Evolutionary conservation across 192 early-diverging fungal species (phyloP), one percentile per base, ranked within the genome.

Genomic region (Gryganskiella cystojenkinii): DNA sequence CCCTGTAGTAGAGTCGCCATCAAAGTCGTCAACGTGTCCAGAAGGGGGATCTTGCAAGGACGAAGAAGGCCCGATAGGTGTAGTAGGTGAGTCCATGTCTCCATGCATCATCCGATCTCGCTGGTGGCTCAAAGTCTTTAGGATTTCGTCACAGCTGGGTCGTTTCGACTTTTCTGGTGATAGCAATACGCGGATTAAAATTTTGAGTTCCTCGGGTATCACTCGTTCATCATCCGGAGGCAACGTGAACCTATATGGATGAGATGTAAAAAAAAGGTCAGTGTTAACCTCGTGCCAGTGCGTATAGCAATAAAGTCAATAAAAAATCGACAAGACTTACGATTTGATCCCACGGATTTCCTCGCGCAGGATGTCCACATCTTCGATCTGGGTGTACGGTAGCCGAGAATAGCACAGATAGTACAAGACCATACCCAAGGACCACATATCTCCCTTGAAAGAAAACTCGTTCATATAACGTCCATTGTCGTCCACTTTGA

Each of bases 371-470:
- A 88, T 56, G 75, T 99, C 97, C 24, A 99, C 92, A 65, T 99
- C 95, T 34, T 98, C 94, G 37, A 94, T 86, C 51, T 95, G 90
- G 24, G 80, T 52, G 64, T 92, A 99, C 1, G 97, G 97, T 35
- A 99, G 80, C 8, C 70, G 66, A 9, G 92, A 90, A 60, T 93
- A 98, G 75, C 96, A 97, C 10, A 98, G 82, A 57, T 94, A 98
- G 68, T 96, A 96, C 4, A 98, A 85, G 1, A 99, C 87, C 83
- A 99, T 94, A 0, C 97, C 97, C 50, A 99, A 82, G 0, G 93
- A 95, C 95, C 95, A 99, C 89, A 99, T 89, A 64, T 99, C 97
- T 5, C 94, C 92, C 55, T 92, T 93, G 56, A 90, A 84, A 28
- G 93, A 93, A 75, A 95, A 95, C 51, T 91, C 90, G 47, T 92